Evolutionary conservation across 2,329 filamentous ascomycete genomes (phyloP).

Genomic region (Fusarium albidum): DNA sequence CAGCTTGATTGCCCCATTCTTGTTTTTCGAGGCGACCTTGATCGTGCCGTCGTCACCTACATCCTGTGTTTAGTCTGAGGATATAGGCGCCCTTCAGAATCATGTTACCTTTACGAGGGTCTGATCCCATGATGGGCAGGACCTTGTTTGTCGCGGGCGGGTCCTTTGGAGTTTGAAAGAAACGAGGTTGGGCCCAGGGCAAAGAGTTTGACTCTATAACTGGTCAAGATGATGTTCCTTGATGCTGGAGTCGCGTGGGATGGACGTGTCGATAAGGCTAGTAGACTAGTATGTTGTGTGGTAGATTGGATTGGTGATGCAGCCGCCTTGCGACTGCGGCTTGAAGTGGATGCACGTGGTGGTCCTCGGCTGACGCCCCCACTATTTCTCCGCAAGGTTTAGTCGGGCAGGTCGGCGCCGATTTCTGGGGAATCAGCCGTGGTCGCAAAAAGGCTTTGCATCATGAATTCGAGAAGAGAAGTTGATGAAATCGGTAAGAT

Average conservation of each 20-base stretch:
- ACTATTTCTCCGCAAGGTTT: conserved; percentile 30
- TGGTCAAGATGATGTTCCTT: conserved; percentile 14
- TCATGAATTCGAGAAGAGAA: too few species aligned
- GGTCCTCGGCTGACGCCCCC: conserved; percentile 23
- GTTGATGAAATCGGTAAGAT: too few species aligned
- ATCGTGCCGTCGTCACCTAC: conserved; percentile 66
- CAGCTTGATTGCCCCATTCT: conserved; percentile 65
- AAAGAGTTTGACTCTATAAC: background rate
- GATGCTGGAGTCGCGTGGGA: conserved; percentile 8
- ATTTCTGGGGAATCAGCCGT: conserved; percentile 17
- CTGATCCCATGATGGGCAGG: conserved; percentile 32
- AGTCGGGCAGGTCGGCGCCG: conserved; percentile 2
- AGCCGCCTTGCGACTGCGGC: conserved; percentile 30
- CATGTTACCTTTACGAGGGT: conserved; percentile 44
- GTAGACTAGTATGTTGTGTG: conserved; percentile 11
- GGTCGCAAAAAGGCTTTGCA: background rate
- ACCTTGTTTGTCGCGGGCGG: background rate
- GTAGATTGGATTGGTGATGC: conserved; percentile 33
- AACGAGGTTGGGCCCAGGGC: background rate
- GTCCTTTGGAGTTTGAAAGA: background rate
- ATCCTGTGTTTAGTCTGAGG: conserved; percentile 26
- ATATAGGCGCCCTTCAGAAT: conserved; percentile 14
- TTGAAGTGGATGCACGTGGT: conserved; percentile 36
- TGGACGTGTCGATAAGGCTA: conserved; percentile 26
- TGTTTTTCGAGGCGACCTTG: conserved; percentile 69